These are phyloP conservation scores for Neonectria neomacrospora DNA, from an alignment of 2,329 filamentous ascomycete genomes.

Conservation along the genomic window DNA sequence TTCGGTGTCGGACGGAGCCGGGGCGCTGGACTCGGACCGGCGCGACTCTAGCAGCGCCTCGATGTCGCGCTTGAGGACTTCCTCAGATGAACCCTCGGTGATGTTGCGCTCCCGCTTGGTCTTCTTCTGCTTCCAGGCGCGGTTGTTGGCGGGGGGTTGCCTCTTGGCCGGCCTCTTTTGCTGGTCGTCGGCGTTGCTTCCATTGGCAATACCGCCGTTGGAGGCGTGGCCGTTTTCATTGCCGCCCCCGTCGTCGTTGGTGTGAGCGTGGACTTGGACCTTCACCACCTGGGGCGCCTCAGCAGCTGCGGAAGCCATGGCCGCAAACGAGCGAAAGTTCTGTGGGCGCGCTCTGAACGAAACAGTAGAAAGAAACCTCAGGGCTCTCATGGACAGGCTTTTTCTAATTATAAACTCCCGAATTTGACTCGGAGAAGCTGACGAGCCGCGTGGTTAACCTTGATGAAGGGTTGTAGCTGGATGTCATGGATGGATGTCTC, in stretches of 20 bases:
- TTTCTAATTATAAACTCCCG: background rate
- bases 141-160: conserved; percentile 34
- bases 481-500: conserved; percentile 1
- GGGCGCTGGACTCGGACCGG: conserved; percentile 43
- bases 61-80: conserved; percentile 74
- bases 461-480: conserved; percentile 8
- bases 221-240: conserved; percentile 1
- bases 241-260: background rate
- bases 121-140: conserved; percentile 58
- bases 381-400: conserved; percentile 33
- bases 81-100: conserved; percentile 71
- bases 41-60: conserved; percentile 62
- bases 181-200: conserved; percentile 18
- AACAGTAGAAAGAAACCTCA: conserved; percentile 31
- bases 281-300: conserved; percentile 25
- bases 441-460: background rate
- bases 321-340: conserved; percentile 35
- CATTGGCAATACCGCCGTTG: conserved; percentile 26
- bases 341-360: conserved; percentile 32
- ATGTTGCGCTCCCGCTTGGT: conserved; percentile 69
- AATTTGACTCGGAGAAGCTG: background rate
- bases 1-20: conserved; percentile 39
- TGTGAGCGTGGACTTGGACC: background rate
- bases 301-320: conserved; percentile 39
- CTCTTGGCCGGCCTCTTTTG: conserved; percentile 37